Conservation (phyloP, 805 yeast genomes). For the Sugiyamaella qingdaonensis region DNA sequence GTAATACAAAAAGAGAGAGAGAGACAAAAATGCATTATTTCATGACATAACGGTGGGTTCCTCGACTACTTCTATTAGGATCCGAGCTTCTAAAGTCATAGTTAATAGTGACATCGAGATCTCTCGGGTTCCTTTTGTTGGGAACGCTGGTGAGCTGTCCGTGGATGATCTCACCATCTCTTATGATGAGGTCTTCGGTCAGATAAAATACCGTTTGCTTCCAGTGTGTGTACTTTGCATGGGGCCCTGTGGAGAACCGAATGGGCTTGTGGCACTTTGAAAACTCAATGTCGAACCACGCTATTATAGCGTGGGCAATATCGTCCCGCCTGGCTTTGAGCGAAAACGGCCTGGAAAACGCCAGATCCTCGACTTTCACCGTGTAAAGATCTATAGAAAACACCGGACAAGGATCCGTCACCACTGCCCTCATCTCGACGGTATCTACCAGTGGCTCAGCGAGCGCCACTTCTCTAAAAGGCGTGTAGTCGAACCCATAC, state of each 20-base stretch:
- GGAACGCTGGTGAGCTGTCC: constrained; percentile 77
- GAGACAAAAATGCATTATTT: constrained; percentile 4
- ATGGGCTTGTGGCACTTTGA: constrained; percentile 50
- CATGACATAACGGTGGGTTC: constrained; percentile 65
- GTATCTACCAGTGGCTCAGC: constrained; percentile 93
- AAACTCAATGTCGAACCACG: constrained; percentile 95
- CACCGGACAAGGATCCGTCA: constrained; percentile 66
- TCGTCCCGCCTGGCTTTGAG: constrained; percentile 75
- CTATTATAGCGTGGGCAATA: constrained; percentile 78
- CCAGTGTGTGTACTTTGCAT: constrained; percentile 95
- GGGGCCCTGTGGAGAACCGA: constrained; percentile 89
- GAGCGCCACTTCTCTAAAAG: constrained; percentile 81
- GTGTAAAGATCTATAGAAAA: constrained; percentile 87
- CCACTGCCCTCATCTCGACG: constrained; percentile 75
- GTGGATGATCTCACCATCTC: constrained; percentile 68
- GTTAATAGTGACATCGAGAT: constrained; percentile 72
- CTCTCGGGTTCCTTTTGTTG: constrained; percentile 75
- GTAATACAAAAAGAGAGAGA: background rate
- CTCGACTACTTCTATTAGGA: constrained; percentile 51
- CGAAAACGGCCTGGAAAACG: constrained; percentile 66
- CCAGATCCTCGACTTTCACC: constrained; percentile 74
- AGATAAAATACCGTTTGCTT: constrained; percentile 95
- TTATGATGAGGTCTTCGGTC: constrained; percentile 70
- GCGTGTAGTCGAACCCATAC: constrained; percentile 93
- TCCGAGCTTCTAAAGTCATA: constrained; percentile 47